Evolutionary conservation across 148 eudicot species (phyloP), one percentile per base, ranked within the genome.

Genomic region (Chenopodium album): DNA sequence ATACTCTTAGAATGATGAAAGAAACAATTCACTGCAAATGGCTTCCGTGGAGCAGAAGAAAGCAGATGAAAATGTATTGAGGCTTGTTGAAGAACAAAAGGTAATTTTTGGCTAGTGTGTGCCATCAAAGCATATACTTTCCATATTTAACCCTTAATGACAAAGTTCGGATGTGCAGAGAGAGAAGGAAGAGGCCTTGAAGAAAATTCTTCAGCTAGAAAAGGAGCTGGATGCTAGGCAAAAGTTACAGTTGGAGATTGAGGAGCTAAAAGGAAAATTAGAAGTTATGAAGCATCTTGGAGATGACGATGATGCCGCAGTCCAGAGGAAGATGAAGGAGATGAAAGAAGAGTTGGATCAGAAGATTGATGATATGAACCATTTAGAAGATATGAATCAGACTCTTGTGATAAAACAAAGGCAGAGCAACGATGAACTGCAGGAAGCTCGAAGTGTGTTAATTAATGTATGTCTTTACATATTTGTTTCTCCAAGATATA

Each of bases 21-120:
- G 86, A 77, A 90, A 89, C 86, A 85, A 63, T 88, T 90, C 90
- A 29, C 94, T 96, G 77, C 87, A 87, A 83, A 82, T 91, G 97
- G 99, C 98, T 73, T 89, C 95, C 11, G 71, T 87, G 89, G 98
- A 94, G 90, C 97, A 94, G 84, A 87, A 79, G 78, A 94, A 83
- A 86, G 90, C 97, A 0, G 95, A 90, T 78, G 92, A 87, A 79
- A 91, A 94, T 87, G 90, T 94, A 16, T 69, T 91, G 75, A 89
- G 95, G 88, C 90, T 92, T 71, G 88, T 92, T 48, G 97, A 94
- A 88, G 93, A 90, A 85, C 98, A 96, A 69, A 90, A 92, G 97
- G 99, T 94, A 80, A 47, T 34, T 29, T 26, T 76, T 78, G 60
- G 46, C 19, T 80, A 10, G 46, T 52, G 50, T 66, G 20, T 78